Base-by-base conservation (phyloP, 805 yeast genomes). In the Metschnikowia bowlesiae region DNA sequence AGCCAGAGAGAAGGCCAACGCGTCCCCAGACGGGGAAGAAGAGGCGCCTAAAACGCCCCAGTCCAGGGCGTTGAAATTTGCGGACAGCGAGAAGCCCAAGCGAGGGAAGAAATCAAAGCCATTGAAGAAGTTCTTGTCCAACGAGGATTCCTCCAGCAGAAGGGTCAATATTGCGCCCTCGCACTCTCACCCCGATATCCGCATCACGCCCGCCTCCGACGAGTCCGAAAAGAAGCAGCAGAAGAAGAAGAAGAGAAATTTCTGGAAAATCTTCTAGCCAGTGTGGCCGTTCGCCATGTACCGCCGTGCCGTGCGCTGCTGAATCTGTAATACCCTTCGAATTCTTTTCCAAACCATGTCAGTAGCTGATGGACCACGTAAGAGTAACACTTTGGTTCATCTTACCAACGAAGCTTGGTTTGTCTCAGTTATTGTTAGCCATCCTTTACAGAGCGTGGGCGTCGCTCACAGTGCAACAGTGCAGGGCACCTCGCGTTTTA, bases 111-210 rank as follows among this genome's bases (percentile, higher is more conserved):
- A 56, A n/a, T 40, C 52, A 14, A 57, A 54, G 38, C 54, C 52
- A 46, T 54, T 59, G 48, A 62, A 53, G 52, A 73, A 73, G 55
- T 70, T 68, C n/a, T 62, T 71, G 49, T 72, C 76, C 11, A 67
- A 72, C 53, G 76, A 72, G 32, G 67, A 66, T 18, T 62, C 60
- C 33, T 47, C 50, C 6, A 44, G 44, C 30, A 47, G 52, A 30
- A 28, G 22, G 18, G 69, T 71, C 8, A 51, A 53, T 14, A 55
- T 73, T 39, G 71, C 65, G 54, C 74, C 76, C 1, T 53, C 62
- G 16, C 68, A 66, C 51, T 70, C 76, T 13, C 75, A 71, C 47
- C 78, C 77, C 3, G 74, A 69, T 47, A 58, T 70, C 33, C 50
- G 50, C 28, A 39, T 49, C 35, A 49, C 53, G 6, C 47, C 47